Percentiles rank a stretch among this genome's conserved stretches.
phyloP scores from a whole-genome alignment of 2,329 filamentous ascomycete species.

The Bipolaris bicolor region DNA sequence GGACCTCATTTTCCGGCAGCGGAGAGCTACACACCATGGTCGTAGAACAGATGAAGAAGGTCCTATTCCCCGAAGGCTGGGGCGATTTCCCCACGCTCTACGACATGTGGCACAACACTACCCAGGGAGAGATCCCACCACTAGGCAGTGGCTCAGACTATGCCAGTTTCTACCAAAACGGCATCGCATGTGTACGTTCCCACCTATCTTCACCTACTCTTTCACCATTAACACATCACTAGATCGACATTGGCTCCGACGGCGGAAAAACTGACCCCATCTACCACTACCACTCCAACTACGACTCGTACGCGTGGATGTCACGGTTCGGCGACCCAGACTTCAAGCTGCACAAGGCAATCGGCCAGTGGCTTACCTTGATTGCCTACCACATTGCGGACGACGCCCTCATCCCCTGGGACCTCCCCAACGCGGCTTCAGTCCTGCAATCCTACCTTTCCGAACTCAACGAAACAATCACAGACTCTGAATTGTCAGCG shows the following conservation, averaged over 20 bases:
- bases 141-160: conserved; percentile 57
- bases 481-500: neutral
- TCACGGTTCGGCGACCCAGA: conserved; percentile 57
- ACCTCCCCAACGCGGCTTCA: neutral
- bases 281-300: conserved; percentile 57
- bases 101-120: conserved; percentile 52
- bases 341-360: conserved; percentile 56
- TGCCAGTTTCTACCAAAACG: conserved; percentile 55
- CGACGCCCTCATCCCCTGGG: conserved; percentile 46
- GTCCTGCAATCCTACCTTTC: conserved; percentile 4
- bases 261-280: conserved; percentile 49
- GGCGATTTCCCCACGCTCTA: conserved; percentile 51
- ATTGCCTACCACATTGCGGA: conserved; percentile 51
- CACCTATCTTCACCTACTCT: neutral
- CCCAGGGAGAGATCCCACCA: conserved; percentile 35
- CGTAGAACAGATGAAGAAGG: conserved; percentile 49
- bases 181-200: conserved; percentile 40
- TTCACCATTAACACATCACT: neutral
- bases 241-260: conserved; percentile 52
- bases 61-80: conserved; percentile 48
- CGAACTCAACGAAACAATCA: neutral
- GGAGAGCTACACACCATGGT: conserved; percentile 50
- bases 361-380: conserved; percentile 55
- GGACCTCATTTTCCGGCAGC: conserved; percentile 47
- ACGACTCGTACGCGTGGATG: conserved; percentile 61